Base-by-base conservation (phyloP, 441 rosid genomes). In the Aleurites moluccanus region DNA sequence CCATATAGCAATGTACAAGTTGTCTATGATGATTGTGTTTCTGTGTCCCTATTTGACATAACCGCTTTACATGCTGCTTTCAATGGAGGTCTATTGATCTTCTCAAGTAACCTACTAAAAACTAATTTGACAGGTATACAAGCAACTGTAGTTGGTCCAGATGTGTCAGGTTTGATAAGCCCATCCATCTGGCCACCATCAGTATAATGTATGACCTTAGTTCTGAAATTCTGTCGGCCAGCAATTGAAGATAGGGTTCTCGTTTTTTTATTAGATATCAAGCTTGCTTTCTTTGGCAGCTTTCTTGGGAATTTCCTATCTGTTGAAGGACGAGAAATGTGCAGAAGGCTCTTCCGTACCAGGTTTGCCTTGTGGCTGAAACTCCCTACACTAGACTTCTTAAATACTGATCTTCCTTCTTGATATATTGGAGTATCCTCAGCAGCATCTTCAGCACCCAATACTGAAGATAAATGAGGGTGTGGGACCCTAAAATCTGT, bases 111-210 rank as follows among this genome's bases (percentile, higher is more conserved):
- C 90, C 98, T 87, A 82, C 98, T 93, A 84, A 88, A 96, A 42
- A 90, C 98, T 85, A 96, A 89, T 79, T 92, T 96, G 73, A 94
- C 92, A 33, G 99, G 99, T 83, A 96, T 94, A 87, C 98, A 94
- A 40, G 98, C 89, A 79, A 96, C 99, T 23, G 99, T 93, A 66
- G 99, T 88, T 49, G 89, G 94, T 75, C 88, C 84, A 0, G 88
- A 79, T 65, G 94, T 79, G 68, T 86, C 91, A 8, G 90, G 89
- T 79, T 94, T 90, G 64, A 94, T 84, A 60, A 90, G 82, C 72
- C 88, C 94, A 53, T 82, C 92, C 73, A 85, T 78, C 77, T 80
- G 80, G 69, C 79, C 55, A 40, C 73, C 78, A 15, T 73, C 59
- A 45, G 71, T 60, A 73, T 78, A 82, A 52, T 77, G 83, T 30